Percentiles rank a stretch among this genome's conserved stretches.
Evolutionary conservation across 768 basidiomycete species (phyloP).

Genomic region (Kondoa subrosea): DNA sequence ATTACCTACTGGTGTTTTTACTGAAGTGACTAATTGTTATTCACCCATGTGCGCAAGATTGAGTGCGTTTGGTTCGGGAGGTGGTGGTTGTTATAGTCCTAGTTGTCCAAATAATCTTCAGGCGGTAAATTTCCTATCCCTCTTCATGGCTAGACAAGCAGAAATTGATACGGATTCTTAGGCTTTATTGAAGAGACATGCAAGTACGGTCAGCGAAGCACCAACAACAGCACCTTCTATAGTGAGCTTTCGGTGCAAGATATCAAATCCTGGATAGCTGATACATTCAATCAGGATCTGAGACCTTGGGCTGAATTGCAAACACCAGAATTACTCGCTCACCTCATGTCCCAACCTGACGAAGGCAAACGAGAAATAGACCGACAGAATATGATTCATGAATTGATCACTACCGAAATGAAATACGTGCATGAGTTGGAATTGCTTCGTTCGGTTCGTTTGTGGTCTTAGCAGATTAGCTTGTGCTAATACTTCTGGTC

Average conservation of each 20-base stretch:
- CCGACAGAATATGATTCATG: constrained; percentile 45
- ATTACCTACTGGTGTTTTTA: constrained; percentile 77
- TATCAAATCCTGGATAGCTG: not conserved
- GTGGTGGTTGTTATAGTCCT: constrained; percentile 16
- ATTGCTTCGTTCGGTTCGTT: constrained; percentile 50
- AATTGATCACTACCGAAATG: constrained; percentile 72
- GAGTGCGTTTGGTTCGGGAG: constrained; percentile 44
- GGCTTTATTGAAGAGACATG: constrained; percentile 13
- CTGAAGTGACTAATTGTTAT: constrained; percentile 78
- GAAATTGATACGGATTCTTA: not conserved
- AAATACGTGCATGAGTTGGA: constrained; percentile 79
- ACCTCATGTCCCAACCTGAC: constrained; percentile 33
- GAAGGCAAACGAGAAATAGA: constrained; percentile 54
- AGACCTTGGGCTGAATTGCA: constrained; percentile 70
- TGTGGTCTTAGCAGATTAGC: constrained; percentile 21
- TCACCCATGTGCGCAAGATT: constrained; percentile 31
- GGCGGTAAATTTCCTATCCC: constrained; percentile 2
- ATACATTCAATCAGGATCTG: not conserved
- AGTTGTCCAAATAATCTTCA: constrained; percentile 9
- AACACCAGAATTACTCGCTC: constrained; percentile 50
- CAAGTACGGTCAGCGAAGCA: not conserved
- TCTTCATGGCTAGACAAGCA: too few species aligned
- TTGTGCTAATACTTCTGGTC: not conserved
- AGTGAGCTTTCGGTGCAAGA: not conserved
- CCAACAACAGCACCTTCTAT: constrained; percentile 5